Conservation (phyloP, 2,329 filamentous ascomycete genomes). For the Xylaria sp. region DNA sequence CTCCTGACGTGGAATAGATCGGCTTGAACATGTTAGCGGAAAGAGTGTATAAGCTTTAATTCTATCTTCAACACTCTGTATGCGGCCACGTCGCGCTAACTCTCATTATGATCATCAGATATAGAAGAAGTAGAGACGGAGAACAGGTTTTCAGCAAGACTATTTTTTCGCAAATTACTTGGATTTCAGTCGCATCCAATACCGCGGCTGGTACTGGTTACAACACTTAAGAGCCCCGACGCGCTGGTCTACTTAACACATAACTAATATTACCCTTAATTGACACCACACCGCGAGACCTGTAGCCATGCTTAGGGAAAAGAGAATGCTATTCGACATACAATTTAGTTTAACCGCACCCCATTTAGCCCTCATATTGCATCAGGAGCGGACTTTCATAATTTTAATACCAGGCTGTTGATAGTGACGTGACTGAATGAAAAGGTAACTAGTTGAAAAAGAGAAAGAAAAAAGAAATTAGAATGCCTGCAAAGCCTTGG, state of each 20-base stretch:
- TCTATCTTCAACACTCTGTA: not conserved
- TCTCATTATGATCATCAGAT: not conserved
- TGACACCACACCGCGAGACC: constrained; percentile 41
- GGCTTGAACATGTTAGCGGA: too few relatives aligned
- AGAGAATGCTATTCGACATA: constrained; percentile 57
- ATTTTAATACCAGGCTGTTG: constrained; percentile 21
- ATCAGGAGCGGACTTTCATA: constrained; percentile 27
- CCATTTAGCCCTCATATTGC: constrained; percentile 44
- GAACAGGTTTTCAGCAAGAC: not conserved
- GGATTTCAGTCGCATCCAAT: not conserved
- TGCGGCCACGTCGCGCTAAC: constrained; percentile 3
- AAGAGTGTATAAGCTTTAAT: not conserved
- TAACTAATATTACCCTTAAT: constrained; percentile 32
- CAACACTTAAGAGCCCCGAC: constrained; percentile 6
- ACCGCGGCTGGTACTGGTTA: not conserved
- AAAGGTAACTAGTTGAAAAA: constrained; percentile 16
- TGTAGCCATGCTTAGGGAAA: constrained; percentile 50
- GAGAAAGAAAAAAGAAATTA: constrained; percentile 17
- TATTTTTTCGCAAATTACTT: not conserved
- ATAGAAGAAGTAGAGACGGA: not conserved
- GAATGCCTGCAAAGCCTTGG: constrained; percentile 15
- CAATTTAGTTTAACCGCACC: constrained; percentile 55
- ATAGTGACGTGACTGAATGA: constrained; percentile 12
- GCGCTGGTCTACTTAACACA: constrained; percentile 19
- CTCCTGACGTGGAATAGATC: too few relatives aligned